Percentiles rank a stretch among this genome's conserved stretches.
Evolutionary conservation across 169 alveolate genomes (phyloP).

Genomic region (Perkinsus olseni): DNA sequence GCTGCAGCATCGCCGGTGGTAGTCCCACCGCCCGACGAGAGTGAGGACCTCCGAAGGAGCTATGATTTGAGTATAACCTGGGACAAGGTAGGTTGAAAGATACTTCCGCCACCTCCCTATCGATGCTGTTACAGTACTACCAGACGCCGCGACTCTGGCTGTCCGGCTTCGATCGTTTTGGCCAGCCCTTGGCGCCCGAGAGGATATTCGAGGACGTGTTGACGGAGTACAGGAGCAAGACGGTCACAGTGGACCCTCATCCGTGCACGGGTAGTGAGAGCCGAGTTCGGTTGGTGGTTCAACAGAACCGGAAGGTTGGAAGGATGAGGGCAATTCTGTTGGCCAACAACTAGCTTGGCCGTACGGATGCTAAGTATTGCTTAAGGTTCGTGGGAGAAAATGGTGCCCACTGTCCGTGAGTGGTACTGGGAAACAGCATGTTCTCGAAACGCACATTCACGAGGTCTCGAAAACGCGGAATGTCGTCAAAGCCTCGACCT

Average conservation of each 20-base stretch:
- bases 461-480: too few species aligned
- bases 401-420: too few species aligned
- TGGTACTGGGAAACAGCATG: too few species aligned
- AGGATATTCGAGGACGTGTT: constrained; percentile 84
- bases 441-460: too few species aligned
- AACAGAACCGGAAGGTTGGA: too few species aligned
- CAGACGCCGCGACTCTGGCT: constrained; percentile 87
- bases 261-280: constrained; percentile 72
- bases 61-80: constrained; percentile 49
- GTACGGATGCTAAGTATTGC: too few species aligned
- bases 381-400: too few species aligned
- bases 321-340: too few species aligned
- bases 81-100: constrained; percentile 33
- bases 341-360: too few species aligned
- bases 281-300: too few species aligned
- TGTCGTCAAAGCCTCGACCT: too few species aligned
- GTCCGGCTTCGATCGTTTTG: constrained; percentile 65
- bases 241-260: constrained; percentile 84
- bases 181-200: constrained; percentile 54
- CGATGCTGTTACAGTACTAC: constrained; percentile 18
- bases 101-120: neutral
- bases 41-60: constrained; percentile 10
- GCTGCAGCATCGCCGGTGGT: neutral
- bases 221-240: constrained; percentile 79
- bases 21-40: neutral